phyloP scores from a whole-genome alignment of 1,284 basidiomycete species.

The Salmacisia buchloeana region DNA sequence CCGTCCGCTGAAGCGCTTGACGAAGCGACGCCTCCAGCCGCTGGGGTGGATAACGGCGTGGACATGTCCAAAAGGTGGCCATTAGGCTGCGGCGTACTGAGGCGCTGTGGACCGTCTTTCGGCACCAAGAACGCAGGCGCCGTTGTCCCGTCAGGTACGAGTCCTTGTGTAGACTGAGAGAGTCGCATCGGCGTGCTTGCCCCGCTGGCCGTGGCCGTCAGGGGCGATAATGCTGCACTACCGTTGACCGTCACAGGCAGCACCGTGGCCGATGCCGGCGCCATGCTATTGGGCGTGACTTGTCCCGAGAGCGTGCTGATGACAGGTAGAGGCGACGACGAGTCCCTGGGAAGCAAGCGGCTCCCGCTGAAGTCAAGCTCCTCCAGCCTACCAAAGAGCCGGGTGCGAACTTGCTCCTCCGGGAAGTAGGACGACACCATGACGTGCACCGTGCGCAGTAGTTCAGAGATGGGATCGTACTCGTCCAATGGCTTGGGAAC shows the following conservation, averaged over 20 bases:
- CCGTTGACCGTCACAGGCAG: no score
- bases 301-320: not conserved
- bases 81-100: not conserved
- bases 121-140: not conserved
- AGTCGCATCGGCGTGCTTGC: constrained; percentile 2
- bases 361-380: constrained; percentile 33
- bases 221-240: not conserved
- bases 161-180: no score
- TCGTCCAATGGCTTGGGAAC: constrained; percentile 43
- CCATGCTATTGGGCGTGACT: not conserved
- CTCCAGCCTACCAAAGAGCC: constrained; percentile 38
- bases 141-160: no score
- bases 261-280: not conserved
- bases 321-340: not conserved
- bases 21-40: constrained; percentile 11
- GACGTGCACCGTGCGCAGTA: constrained; percentile 33
- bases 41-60: constrained; percentile 8
- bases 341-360: constrained; percentile 8
- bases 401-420: constrained; percentile 16
- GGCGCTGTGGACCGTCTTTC: not conserved
- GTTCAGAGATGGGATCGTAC: constrained; percentile 47
- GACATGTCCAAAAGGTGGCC: not conserved
- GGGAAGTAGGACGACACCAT: constrained; percentile 40
- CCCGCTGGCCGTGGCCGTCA: not conserved
- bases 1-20: constrained; percentile 16